Base-by-base conservation (phyloP, 1,139 yeast species). In the Hanseniaspora uvarum region DNA sequence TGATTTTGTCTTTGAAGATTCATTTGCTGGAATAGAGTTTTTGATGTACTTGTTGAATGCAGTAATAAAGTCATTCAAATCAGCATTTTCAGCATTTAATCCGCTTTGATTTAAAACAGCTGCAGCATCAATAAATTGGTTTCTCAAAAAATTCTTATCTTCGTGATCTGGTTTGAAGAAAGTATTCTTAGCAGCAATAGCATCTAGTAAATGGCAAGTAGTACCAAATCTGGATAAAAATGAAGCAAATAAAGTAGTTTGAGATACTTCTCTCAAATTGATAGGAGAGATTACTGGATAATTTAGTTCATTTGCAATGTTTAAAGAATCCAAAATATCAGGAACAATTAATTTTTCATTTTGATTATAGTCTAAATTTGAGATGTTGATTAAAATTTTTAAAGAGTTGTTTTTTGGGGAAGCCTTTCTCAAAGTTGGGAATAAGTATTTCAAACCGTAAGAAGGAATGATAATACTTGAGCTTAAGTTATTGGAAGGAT, bases 211-310 rank as follows among this genome's bases (percentile, higher is more conserved):
- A 67, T 83, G 81, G 55, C 86, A 67, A 21, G 83, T 74, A 4
- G 92, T 86, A 41, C 71, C 68, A 34, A 79, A 74, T 39, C 78
- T 72, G 18, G 94, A 80, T 61, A 85, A 70, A 56, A 78, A 83
- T 49, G 82, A 74, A 56, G 89, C 76, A 63, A 86, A 73, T 46
- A 86, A 69, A 30, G 95, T 68, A 59, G 82, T 72, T 60, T 79
- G 79, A 67, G 86, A 94, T 46, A 79, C 76, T 67, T 86, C 95
- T 46, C 72, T 63, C 19, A 79, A 71, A 55, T 75, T 68, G 36
- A 80, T 72, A 2, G 96, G 88, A 23, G 86, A 75, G 52, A 88
- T 72, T 44, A 88, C 83, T n/a, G 92, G 83, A 58, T 78, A 75
- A 24, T 80, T 81, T 63, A 86, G 73, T 47, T 73, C 70, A 57